Conservation (phyloP, 169 alveolate species). For the Perkinsus chesapeaki region DNA sequence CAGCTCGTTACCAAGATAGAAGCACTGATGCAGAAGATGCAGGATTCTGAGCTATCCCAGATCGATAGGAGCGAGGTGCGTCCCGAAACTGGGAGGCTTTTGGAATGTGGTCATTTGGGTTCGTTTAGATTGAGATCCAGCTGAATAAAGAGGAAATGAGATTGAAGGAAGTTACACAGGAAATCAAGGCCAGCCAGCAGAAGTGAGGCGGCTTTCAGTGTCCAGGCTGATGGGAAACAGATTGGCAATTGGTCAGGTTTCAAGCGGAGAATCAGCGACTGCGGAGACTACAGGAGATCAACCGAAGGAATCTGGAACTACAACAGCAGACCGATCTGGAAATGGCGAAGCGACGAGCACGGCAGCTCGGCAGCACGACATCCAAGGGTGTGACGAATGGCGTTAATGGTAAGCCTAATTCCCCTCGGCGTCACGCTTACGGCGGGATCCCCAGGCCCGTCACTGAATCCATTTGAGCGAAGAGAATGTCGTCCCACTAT, state of each 20-base stretch:
- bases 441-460: neutral
- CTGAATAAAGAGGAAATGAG: neutral
- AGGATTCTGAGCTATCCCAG: neutral
- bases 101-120: neutral
- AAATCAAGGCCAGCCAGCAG: neutral
- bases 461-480: neutral
- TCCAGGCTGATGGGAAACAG: neutral
- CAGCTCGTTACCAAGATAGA: neutral
- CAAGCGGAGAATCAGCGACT: neutral
- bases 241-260: neutral
- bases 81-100: neutral
- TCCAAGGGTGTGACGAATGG: neutral
- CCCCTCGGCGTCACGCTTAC: neutral
- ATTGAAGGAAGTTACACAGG: neutral
- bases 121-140: neutral
- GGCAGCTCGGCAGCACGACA: neutral
- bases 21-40: neutral
- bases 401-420: neutral
- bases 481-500: neutral
- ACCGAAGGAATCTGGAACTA: neutral
- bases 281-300: neutral
- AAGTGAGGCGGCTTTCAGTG: neutral
- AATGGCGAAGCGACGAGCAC: neutral
- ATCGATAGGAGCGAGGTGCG: neutral
- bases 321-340: neutral